Conservation (phyloP, 1,284 basidiomycete genomes). For the Afroboletus lepidellus region DNA sequence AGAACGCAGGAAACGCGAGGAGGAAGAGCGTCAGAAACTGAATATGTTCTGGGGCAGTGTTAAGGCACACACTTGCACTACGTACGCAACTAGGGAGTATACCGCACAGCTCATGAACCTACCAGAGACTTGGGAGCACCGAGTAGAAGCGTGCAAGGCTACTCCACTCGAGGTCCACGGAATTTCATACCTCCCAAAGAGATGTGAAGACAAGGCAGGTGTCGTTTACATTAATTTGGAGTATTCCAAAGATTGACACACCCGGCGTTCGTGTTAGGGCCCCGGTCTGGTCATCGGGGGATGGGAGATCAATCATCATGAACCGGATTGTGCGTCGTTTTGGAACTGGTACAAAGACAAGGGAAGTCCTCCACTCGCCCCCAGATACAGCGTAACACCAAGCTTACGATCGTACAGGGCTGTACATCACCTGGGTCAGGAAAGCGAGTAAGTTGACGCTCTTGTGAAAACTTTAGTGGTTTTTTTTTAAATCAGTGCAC, state of each 20-base stretch:
- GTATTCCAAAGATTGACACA: conserved; percentile 3
- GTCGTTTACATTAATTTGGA: background rate
- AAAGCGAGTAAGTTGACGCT: conserved; percentile 13
- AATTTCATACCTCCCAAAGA: conserved; percentile 20
- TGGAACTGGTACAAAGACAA: conserved; percentile 27
- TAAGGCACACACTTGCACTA: conserved; percentile 20
- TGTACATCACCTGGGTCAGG: conserved; percentile 19
- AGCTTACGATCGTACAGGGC: background rate
- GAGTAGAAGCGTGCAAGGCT: conserved; percentile 26
- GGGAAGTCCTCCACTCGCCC: background rate
- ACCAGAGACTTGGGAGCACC: conserved; percentile 20
- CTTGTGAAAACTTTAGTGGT: background rate
- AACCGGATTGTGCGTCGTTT: conserved; percentile 23
- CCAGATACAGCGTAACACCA: background rate
- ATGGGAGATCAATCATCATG: conserved; percentile 20
- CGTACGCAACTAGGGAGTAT: conserved; percentile 28
- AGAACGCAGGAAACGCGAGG: conserved; percentile 14
- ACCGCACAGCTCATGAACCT: conserved; percentile 25
- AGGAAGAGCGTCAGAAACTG: conserved; percentile 20
- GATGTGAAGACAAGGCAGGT: conserved; percentile 27
- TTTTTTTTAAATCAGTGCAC: background rate
- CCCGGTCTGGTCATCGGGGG: conserved; percentile 21
- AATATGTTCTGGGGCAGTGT: conserved; percentile 27
- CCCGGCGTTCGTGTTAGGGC: conserved; percentile 14
- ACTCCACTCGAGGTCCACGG: conserved; percentile 28